phyloP scores from a whole-genome alignment of 192 early-diverging fungal species.

The Coemansia asiatica region DNA sequence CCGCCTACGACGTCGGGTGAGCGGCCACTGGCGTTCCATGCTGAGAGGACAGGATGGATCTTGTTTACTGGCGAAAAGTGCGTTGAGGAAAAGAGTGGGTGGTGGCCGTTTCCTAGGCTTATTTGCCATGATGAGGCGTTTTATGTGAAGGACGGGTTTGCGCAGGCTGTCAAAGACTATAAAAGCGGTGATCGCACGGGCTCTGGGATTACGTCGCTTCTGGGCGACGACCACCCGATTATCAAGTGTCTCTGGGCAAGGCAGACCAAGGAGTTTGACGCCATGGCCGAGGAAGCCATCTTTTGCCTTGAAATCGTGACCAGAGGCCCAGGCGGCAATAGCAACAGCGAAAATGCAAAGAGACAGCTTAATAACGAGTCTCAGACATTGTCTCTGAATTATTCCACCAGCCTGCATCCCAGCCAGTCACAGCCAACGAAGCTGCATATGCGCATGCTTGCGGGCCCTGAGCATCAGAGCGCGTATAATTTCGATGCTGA shows the following conservation, averaged over 20 bases:
- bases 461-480: not conserved
- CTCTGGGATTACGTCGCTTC: constrained; percentile 21
- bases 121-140: constrained; percentile 66
- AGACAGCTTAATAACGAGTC: not conserved
- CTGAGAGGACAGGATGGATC: constrained; percentile 62
- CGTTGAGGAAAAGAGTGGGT: constrained; percentile 43
- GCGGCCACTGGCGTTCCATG: constrained; percentile 66
- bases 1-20: constrained; percentile 40
- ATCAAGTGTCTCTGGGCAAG: constrained; percentile 74
- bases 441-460: constrained; percentile 20
- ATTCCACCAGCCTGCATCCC: not conserved
- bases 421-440: constrained; percentile 14
- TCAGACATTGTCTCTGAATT: not conserved
- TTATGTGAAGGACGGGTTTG: constrained; percentile 73
- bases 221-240: constrained; percentile 42
- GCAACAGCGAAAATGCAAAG: constrained; percentile 15
- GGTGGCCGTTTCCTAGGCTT: constrained; percentile 48
- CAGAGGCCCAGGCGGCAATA: not conserved
- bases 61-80: constrained; percentile 65
- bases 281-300: constrained; percentile 65
- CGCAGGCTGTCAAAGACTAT: constrained; percentile 55
- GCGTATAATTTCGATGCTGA: not conserved
- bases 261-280: constrained; percentile 62
- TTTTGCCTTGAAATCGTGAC: constrained; percentile 65
- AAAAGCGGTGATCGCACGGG: constrained; percentile 40